Percentiles rank a stretch among this genome's conserved stretches.
Evolutionary conservation across 2,329 filamentous ascomycete genomes (phyloP).

Genomic region (Leptodontidium sp.): DNA sequence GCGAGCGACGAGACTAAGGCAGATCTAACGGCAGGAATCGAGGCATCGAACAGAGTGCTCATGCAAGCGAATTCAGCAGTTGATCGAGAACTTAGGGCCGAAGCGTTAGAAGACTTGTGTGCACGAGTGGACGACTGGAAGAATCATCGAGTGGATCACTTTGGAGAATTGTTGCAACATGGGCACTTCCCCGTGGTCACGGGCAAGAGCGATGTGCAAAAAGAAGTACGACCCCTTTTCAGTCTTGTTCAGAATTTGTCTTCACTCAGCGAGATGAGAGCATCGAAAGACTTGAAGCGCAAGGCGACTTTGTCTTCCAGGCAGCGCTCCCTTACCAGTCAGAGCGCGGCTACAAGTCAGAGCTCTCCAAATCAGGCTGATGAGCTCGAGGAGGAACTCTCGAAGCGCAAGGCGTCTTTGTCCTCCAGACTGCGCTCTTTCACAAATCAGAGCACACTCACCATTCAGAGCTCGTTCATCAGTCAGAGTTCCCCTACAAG

Average conservation of each 20-base stretch:
- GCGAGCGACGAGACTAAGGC: constrained; percentile 73
- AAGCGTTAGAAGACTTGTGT: constrained; percentile 84
- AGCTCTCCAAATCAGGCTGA: constrained; percentile 4
- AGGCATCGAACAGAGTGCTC: constrained; percentile 82
- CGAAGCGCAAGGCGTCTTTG: constrained; percentile 15
- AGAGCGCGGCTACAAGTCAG: background rate
- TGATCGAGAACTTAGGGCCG: constrained; percentile 83
- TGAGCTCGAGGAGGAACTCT: constrained; percentile 7
- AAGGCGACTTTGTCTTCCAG: constrained; percentile 33
- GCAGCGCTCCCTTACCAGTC: constrained; percentile 1
- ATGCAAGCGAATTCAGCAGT: constrained; percentile 90
- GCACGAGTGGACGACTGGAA: constrained; percentile 96
- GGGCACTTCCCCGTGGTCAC: constrained; percentile 94
- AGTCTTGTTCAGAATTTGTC: constrained; percentile 31
- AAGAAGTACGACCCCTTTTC: constrained; percentile 61
- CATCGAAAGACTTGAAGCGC: constrained; percentile 29
- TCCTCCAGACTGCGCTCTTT: constrained; percentile 12
- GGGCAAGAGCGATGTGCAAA: constrained; percentile 86
- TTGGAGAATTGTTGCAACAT: constrained; percentile 86
- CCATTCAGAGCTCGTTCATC: constrained; percentile 13
- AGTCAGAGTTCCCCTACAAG: constrained; percentile 13
- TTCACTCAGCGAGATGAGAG: constrained; percentile 23
- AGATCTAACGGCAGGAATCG: constrained; percentile 80
- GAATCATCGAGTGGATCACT: constrained; percentile 87
- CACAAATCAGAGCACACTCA: constrained; percentile 7